Evolutionary conservation across 345 rosid species (phyloP).

Genomic region (Leavenworthia alabamica): DNA sequence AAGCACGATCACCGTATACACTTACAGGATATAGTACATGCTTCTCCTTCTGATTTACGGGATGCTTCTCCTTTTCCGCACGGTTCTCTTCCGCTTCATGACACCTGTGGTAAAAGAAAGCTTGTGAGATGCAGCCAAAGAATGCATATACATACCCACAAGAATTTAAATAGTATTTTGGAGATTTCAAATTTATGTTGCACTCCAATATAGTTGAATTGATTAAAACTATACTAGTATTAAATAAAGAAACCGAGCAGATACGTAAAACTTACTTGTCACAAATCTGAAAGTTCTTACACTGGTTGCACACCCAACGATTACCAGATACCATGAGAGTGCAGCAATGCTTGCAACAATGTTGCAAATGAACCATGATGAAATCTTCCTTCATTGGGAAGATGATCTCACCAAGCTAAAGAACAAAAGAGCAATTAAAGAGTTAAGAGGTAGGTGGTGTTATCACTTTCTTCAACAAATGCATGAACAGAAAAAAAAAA

Average conservation of each 20-base stretch:
- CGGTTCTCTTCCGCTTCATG: slow-evolving; percentile 74
- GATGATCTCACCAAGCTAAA: slow-evolving; percentile 97
- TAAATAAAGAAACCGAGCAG: not conserved
- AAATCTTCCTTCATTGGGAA: slow-evolving; percentile 97
- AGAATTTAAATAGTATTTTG: not conserved
- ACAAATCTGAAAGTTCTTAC: slow-evolving; percentile 92
- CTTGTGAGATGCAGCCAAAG: slow-evolving; percentile 15
- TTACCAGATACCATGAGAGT: slow-evolving; percentile 79
- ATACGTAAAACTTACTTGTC: slow-evolving; percentile 54
- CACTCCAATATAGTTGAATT: no score
- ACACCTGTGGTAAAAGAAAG: slow-evolving; percentile 52
- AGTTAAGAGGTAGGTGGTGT: slow-evolving; percentile 1
- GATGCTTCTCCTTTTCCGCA: slow-evolving; percentile 83
- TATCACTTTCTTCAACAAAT: slow-evolving; percentile 3
- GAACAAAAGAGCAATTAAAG: not conserved
- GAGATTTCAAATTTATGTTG: not conserved
- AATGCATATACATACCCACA: not conserved
- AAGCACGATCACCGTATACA: not conserved
- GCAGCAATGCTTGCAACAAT: slow-evolving; percentile 86
- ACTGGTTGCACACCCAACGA: no score
- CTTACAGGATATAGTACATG: slow-evolving; percentile 75
- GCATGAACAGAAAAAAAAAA: slow-evolving; percentile 3
- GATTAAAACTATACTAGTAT: not conserved
- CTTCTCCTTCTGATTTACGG: slow-evolving; percentile 66
- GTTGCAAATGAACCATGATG: slow-evolving; percentile 98